A percentile compares a stretch with the other conserved stretches of the same genome.
phyloP scores from a whole-genome alignment of 306 rosid genomes.

The Lathyrus tuberosus region DNA sequence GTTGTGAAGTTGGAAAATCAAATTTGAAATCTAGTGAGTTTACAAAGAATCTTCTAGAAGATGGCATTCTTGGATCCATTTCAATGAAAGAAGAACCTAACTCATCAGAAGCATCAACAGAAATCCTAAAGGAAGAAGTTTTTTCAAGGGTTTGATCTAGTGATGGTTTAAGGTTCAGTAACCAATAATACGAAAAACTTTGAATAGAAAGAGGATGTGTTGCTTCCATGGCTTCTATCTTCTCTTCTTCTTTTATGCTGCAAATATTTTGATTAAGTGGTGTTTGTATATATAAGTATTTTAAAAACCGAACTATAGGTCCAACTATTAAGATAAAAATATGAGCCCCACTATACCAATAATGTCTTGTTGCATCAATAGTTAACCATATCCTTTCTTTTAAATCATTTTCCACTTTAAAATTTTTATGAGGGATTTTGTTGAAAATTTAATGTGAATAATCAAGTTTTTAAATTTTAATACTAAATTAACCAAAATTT shows the following conservation, averaged over 20 bases:
- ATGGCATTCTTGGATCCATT: slow-evolving; percentile 94
- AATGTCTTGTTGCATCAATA: slow-evolving; percentile 63
- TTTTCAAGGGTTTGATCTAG: slow-evolving; percentile 62
- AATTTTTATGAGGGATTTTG: slow-evolving; percentile 39
- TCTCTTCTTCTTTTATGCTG: background rate
- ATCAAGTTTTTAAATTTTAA: too few species aligned
- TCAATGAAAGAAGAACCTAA: slow-evolving; percentile 83
- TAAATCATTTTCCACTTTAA: slow-evolving; percentile 57
- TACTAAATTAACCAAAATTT: too few species aligned
- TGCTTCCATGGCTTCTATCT: slow-evolving; percentile 30
- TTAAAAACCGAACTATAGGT: background rate
- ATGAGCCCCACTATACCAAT: slow-evolving; percentile 67
- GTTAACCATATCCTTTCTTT: slow-evolving; percentile 58
- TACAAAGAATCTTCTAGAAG: slow-evolving; percentile 79
- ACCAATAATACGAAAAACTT: slow-evolving; percentile 96
- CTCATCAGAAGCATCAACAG: slow-evolving; percentile 81
- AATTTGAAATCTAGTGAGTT: slow-evolving; percentile 86
- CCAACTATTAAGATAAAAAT: slow-evolving; percentile 18
- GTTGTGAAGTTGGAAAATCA: slow-evolving; percentile 74
- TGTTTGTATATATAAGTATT: background rate
- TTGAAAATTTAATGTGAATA: background rate
- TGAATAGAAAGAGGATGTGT: slow-evolving; percentile 80
- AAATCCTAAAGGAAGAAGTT: background rate
- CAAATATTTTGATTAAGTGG: slow-evolving; percentile 6
- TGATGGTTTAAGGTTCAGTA: slow-evolving; percentile 90